Conservation (phyloP, 2,329 filamentous ascomycete species). For the Paracorniculantispora psalliotae region DNA sequence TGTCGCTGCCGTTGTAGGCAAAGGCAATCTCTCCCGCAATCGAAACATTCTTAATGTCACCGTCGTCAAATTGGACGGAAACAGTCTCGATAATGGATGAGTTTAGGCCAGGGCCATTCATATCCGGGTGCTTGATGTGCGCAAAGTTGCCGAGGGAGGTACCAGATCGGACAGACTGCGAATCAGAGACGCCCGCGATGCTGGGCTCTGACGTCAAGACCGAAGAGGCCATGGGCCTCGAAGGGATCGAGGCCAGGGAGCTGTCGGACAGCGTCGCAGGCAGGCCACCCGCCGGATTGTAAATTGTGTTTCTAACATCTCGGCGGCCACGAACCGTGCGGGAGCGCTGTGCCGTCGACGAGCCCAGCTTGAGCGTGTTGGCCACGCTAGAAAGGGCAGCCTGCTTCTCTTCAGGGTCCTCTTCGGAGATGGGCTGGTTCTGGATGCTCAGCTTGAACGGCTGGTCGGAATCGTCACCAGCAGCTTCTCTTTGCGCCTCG, state of each 20-base stretch:
- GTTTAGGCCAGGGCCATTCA: constrained; percentile 74
- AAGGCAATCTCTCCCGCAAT: constrained; percentile 88
- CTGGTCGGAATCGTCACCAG: constrained; percentile 55
- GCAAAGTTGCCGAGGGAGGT: constrained; percentile 68
- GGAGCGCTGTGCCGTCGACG: constrained; percentile 61
- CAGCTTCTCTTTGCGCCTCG: constrained; percentile 62
- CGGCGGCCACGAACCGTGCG: constrained; percentile 82
- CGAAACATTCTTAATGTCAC: constrained; percentile 63
- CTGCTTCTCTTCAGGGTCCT: constrained; percentile 67
- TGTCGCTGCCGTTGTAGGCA: constrained; percentile 60
- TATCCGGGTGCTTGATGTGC: constrained; percentile 74
- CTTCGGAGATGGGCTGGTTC: constrained; percentile 72
- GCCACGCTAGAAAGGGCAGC: constrained; percentile 72
- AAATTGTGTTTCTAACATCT: constrained; percentile 88
- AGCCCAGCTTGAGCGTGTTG: constrained; percentile 62
- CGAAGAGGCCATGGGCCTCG: constrained; percentile 42
- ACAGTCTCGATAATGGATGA: constrained; percentile 88
- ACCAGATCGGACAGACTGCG: constrained; percentile 84
- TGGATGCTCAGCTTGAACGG: constrained; percentile 77
- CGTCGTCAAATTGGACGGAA: constrained; percentile 76
- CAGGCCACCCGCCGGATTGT: constrained; percentile 52
- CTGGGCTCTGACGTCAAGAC: constrained; percentile 60
- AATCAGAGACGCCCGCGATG: constrained; percentile 64
- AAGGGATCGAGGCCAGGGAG: constrained; percentile 21
- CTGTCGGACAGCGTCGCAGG: constrained; percentile 31